phyloP scores from a whole-genome alignment of 2,329 filamentous ascomycete species.

The Colletotrichum sublineola region DNA sequence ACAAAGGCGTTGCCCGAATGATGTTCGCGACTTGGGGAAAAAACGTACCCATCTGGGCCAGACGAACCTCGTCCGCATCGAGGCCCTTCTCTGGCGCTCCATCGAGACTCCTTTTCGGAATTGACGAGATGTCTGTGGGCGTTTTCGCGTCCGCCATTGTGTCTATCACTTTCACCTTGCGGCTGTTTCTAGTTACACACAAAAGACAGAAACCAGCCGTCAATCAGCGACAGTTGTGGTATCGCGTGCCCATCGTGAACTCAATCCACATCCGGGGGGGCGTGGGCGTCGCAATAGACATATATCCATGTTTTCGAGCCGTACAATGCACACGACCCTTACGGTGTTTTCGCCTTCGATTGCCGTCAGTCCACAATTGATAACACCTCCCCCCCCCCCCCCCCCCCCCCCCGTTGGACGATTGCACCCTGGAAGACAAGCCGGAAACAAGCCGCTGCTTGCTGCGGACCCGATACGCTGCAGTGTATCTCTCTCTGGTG shows the following conservation, averaged over 20 bases:
- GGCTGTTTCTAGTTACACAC: neutral
- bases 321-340: neutral
- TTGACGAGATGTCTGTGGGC: constrained; percentile 31
- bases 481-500: no score
- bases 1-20: neutral
- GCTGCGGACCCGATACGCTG: constrained; percentile 10
- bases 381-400: constrained; percentile 7
- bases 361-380: constrained; percentile 38
- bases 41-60: constrained; percentile 59
- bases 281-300: constrained; percentile 21
- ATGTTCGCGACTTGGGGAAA: no score
- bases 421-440: neutral
- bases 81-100: constrained; percentile 29
- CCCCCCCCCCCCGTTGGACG: constrained; percentile 3
- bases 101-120: constrained; percentile 33
- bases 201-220: neutral
- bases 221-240: neutral
- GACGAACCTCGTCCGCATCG: constrained; percentile 56
- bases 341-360: constrained; percentile 20
- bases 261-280: neutral
- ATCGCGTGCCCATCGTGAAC: constrained; percentile 16
- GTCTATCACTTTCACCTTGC: neutral
- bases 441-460: constrained; percentile 22
- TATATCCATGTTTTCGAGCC: constrained; percentile 19
- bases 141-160: constrained; percentile 28